Percentiles rank a stretch among this genome's conserved stretches.
Conservation (phyloP, 257 asterid species). For the Nemophila menziesii region DNA sequence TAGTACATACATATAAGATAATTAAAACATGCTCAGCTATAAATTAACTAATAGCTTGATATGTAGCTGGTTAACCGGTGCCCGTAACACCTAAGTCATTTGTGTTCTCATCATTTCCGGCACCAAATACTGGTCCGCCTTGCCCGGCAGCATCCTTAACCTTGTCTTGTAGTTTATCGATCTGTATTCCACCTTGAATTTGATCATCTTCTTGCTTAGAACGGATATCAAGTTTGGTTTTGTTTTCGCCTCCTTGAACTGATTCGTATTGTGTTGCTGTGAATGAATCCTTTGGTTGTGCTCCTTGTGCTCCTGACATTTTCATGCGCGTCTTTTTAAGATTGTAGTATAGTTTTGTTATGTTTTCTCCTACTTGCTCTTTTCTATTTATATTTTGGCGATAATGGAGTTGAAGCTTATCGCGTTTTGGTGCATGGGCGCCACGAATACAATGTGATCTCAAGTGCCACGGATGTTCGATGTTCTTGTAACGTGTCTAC, state of each 20-base stretch:
- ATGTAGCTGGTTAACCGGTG: slow-evolving; percentile 31
- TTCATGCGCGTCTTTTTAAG: not conserved
- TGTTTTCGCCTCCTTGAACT: slow-evolving; percentile 51
- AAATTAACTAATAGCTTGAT: not conserved
- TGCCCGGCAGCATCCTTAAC: slow-evolving; percentile 71
- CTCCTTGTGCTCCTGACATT: slow-evolving; percentile 94
- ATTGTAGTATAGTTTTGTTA: too few relatives aligned
- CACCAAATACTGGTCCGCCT: slow-evolving; percentile 75
- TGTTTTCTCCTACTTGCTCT: too few relatives aligned
- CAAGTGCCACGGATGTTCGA: not conserved
- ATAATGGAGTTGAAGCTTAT: not conserved
- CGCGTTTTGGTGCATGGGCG: not conserved
- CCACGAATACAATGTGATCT: not conserved
- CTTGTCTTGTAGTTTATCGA: slow-evolving; percentile 58
- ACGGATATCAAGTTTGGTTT: slow-evolving; percentile 40
- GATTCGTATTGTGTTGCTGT: slow-evolving; percentile 71
- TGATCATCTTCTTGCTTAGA: slow-evolving; percentile 76
- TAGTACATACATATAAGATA: not conserved
- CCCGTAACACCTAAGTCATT: slow-evolving; percentile 68
- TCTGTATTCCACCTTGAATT: slow-evolving; percentile 49
- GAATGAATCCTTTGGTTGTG: slow-evolving; percentile 63
- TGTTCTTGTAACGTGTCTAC: not conserved
- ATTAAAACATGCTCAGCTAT: not conserved
- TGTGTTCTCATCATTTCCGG: slow-evolving; percentile 50
- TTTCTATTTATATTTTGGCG: not conserved